Evolutionary conservation across 257 asterid genomes (phyloP).

Genomic region (Ajuga chamaepitys): DNA sequence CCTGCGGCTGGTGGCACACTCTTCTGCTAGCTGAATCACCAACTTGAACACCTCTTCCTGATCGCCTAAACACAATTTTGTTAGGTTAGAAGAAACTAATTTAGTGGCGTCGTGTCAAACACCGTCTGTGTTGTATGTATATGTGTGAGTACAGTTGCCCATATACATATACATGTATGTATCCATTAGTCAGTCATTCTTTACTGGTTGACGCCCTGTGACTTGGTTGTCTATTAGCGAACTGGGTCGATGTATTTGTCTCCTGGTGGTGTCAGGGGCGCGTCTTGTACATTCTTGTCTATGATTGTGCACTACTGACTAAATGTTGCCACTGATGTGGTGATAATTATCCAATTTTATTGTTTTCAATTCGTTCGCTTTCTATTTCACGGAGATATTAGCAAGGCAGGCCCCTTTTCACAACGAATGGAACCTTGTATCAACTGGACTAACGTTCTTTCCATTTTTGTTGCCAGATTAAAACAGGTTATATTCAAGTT

Average conservation of each 20-base stretch:
- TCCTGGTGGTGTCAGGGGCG: not conserved
- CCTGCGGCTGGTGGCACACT: conserved; percentile 99
- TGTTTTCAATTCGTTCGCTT: too few relatives aligned
- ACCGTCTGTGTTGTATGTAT: conserved; percentile 2
- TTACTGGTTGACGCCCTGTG: conserved; percentile 14
- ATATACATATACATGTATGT: not conserved
- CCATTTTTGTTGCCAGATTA: too few relatives aligned
- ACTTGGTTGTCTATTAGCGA: conserved; percentile 17
- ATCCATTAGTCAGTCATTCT: conserved; percentile 18
- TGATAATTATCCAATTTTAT: not conserved
- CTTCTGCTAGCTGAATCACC: conserved; percentile 68
- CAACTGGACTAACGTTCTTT: too few relatives aligned
- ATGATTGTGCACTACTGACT: not conserved
- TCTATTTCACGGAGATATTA: too few relatives aligned
- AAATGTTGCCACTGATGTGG: not conserved
- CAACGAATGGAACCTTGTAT: too few relatives aligned
- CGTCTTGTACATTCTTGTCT: conserved; percentile 19
- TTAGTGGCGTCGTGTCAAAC: conserved; percentile 9
- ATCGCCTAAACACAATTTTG: conserved; percentile 46
- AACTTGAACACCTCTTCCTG: conserved; percentile 26
- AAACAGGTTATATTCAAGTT: too few relatives aligned
- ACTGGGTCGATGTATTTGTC: conserved; percentile 10
- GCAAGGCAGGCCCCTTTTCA: too few relatives aligned
- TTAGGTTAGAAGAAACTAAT: conserved; percentile 38
- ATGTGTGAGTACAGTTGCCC: not conserved